Evolutionary conservation across 1,284 basidiomycete species (phyloP).

Genomic region (Agaricales sp.): DNA sequence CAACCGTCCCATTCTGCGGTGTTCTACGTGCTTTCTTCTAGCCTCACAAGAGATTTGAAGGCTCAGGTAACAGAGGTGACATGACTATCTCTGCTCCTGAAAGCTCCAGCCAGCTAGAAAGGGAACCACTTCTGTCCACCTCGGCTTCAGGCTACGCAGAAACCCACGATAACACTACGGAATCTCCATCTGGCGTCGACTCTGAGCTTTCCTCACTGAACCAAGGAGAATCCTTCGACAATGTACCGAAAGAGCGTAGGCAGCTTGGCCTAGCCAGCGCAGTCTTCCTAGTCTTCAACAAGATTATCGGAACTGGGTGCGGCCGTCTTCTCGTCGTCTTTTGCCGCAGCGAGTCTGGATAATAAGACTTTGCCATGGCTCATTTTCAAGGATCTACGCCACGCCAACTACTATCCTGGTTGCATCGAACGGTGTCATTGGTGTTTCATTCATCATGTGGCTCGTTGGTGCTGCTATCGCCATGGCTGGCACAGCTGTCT

Average conservation of each 20-base stretch:
- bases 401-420: constrained; percentile 61
- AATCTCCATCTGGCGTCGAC: background rate
- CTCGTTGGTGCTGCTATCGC: constrained; percentile 55
- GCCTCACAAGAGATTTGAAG: background rate
- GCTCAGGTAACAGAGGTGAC: background rate
- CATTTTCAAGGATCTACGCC: constrained; percentile 55
- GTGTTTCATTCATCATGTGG: constrained; percentile 61
- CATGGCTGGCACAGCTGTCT: constrained; percentile 57
- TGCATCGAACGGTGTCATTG: constrained; percentile 52
- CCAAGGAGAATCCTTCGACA: constrained; percentile 28
- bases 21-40: background rate
- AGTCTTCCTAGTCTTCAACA: constrained; percentile 64
- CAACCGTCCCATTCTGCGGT: background rate
- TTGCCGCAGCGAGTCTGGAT: background rate
- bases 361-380: constrained; percentile 3
- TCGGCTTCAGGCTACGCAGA: background rate
- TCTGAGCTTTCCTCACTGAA: background rate
- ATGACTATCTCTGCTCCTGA: background rate
- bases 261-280: constrained; percentile 44
- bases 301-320: constrained; percentile 69
- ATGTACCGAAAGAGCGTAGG: constrained; percentile 31
- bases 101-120: background rate
- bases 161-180: background rate
- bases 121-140: background rate
- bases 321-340: constrained; percentile 11